Evolutionary conservation across 2,329 filamentous ascomycete genomes (phyloP), one percentile per base, ranked within the genome.

Genomic region (Blumeria hordei): DNA sequence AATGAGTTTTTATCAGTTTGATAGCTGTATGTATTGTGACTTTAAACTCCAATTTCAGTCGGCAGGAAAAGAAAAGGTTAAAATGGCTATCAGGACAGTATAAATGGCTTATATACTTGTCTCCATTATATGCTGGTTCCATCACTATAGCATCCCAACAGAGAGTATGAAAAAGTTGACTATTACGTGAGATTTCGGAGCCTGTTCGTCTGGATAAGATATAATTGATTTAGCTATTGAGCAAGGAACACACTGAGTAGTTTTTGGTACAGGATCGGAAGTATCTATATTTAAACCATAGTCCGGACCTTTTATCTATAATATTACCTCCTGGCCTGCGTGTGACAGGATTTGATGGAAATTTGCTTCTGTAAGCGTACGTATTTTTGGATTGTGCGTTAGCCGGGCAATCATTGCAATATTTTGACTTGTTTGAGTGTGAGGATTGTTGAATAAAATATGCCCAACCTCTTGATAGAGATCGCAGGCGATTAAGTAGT

Each of bases 91-190:
- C 49, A 14, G 50, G 50, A 33, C 50, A 37, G 18, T 53, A 53
- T n/a, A 53, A 53, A 28, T 53, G 50, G 34, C 50, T 53, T n/a
- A 53, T 33, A 12, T 53, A 53, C 33, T 35, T 53, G 14, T 53
- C 51, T 37, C 51, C 51, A 43, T 53, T 53, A n/a, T 49, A 49
- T 34, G 45, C 37, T 43, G 12, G 11, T 34, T 33, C 51, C 36
- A 54, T 54, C n/a, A 54, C 18, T n/a, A 54, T 43, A 3, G 51
- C 50, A 21, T 53, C 34, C 34, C 50, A 53, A 39, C 10, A 53
- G 14, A 53, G 18, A 18, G 34, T 39, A 12, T 53, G 50, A 28
- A 53, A 39, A 9, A 34, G 50, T 8, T 28, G 7, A 21, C 50
- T 34, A 7, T 34, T 39, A 3, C 35, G 34, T 21, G 34, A 34